phyloP scores from a whole-genome alignment of 2,329 filamentous ascomycete species.

The Byssothecium circinans region DNA sequence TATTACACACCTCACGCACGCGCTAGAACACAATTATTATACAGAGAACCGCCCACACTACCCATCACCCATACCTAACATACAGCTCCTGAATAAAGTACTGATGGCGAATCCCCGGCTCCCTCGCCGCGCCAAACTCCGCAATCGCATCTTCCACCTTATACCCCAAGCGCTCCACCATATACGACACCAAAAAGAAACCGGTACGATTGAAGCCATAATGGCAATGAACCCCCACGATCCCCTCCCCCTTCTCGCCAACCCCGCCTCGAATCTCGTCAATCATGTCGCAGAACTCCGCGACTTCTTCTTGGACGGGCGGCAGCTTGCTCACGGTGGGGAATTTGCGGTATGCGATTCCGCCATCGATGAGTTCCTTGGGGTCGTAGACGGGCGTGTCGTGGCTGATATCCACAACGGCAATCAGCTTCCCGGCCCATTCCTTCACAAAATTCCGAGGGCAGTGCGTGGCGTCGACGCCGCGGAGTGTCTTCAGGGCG shows the following conservation, averaged over 20 bases:
- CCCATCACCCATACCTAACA: constrained; percentile 63
- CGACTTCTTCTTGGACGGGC: constrained; percentile 64
- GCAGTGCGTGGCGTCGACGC: constrained; percentile 81
- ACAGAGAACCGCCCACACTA: neutral
- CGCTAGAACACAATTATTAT: too few species aligned
- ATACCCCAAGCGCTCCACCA: constrained; percentile 79
- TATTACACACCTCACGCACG: too few species aligned
- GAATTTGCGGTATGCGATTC: constrained; percentile 69
- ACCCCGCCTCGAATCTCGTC: constrained; percentile 46
- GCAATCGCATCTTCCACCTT: constrained; percentile 76
- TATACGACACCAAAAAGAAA: constrained; percentile 85
- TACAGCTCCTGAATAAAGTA: constrained; percentile 86
- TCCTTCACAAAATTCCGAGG: constrained; percentile 69
- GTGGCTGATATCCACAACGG: constrained; percentile 88
- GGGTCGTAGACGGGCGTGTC: constrained; percentile 90
- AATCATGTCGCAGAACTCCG: constrained; percentile 61
- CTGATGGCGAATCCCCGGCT: constrained; percentile 83
- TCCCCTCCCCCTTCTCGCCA: constrained; percentile 45
- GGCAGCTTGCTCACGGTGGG: constrained; percentile 91
- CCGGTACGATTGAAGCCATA: constrained; percentile 96
- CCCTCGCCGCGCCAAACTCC: constrained; percentile 70
- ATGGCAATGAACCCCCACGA: constrained; percentile 88
- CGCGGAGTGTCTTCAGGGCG: constrained; percentile 89
- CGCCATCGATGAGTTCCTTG: constrained; percentile 47
- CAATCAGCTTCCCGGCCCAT: constrained; percentile 69